Evolutionary conservation across 148 eudicot genomes (phyloP), one percentile per base, ranked within the genome.

Genomic region (Rhododendron ferrugineum): DNA sequence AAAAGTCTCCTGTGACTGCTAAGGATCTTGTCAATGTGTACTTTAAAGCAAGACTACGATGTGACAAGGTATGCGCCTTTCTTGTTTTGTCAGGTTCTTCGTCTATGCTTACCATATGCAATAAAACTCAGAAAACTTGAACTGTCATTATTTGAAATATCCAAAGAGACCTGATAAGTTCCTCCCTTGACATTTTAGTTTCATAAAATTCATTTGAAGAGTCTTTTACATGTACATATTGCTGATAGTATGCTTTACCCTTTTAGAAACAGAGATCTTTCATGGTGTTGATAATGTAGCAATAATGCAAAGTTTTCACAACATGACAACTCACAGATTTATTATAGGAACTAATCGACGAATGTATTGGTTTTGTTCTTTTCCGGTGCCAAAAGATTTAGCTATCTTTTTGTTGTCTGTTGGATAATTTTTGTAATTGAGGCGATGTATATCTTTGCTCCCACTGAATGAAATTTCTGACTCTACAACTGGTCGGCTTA

Each of bases 1-100:
- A 91, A 83, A 92, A 89, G 85, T 90, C 91, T 34, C 93, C 93
- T 22, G 90, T 96, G 78, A 96, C 98, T 75, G 93, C 99, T 13
- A 92, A 90, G 86, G 99, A 95, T 86, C 94, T 96, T 80, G 98
- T 96, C 15, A 66, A 10, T 50, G 93, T 86, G 73, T 89, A 84
- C 75, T 96, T 96, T 84, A 96, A 90, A 93, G 88, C 98, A 49
- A 91, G 99, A 88, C 89, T 96, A 52, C 90, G 88, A 85, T 32
- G 88, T 76, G 54, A 86, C 84, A 98, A 95, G 98, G 99, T 96
- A 89, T 7, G 36, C 28, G 36, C 37, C 58, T 62, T 80, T 75
- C 14, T 10, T 44, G 62, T 52, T 22, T 73, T 80, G 28, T 44
- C 10, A n/a, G 23, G 46, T 34, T 74, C 78, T 79, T 22, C 7